Evolutionary conservation across 495 filamentous ascomycete genomes (phyloP).

Genomic region (Trichoderma orchidacearum): DNA sequence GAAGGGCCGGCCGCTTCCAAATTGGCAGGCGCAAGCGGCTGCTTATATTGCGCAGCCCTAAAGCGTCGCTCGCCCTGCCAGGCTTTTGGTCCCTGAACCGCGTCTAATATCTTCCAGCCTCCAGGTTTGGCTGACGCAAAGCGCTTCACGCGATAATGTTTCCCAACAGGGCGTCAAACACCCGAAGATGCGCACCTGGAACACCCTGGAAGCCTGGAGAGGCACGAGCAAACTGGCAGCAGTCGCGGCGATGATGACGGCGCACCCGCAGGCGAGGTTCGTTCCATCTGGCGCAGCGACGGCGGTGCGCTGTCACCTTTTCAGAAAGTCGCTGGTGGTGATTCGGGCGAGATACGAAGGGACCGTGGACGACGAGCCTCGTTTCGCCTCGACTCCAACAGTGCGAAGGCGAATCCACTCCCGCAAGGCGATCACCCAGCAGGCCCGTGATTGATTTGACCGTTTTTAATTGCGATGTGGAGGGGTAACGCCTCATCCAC

Average conservation of each 20-base stretch:
- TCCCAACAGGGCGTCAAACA: background rate
- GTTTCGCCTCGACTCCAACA: no score
- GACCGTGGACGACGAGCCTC: no score
- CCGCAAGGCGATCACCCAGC: background rate
- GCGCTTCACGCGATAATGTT: background rate
- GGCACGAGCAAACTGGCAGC: background rate
- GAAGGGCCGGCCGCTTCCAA: background rate
- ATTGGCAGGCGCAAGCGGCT: background rate
- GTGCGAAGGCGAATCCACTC: constrained; percentile 1
- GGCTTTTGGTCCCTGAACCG: background rate
- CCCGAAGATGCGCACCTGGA: no score
- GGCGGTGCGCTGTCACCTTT: no score
- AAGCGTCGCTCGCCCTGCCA: background rate
- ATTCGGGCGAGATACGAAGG: no score
- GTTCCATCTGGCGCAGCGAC: background rate
- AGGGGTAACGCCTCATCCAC: background rate
- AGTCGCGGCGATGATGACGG: background rate
- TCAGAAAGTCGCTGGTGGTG: no score
- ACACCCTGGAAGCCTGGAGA: background rate
- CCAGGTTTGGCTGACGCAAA: background rate
- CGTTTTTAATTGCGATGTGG: background rate
- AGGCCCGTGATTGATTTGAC: background rate
- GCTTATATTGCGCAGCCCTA: background rate
- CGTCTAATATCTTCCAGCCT: background rate
- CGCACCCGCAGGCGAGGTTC: background rate